A percentile compares a stretch with the other conserved stretches of the same genome.
These are phyloP conservation scores for Porphyra umbilicalis DNA, from an alignment of 31 red algal species.

Conservation along the genomic window DNA sequence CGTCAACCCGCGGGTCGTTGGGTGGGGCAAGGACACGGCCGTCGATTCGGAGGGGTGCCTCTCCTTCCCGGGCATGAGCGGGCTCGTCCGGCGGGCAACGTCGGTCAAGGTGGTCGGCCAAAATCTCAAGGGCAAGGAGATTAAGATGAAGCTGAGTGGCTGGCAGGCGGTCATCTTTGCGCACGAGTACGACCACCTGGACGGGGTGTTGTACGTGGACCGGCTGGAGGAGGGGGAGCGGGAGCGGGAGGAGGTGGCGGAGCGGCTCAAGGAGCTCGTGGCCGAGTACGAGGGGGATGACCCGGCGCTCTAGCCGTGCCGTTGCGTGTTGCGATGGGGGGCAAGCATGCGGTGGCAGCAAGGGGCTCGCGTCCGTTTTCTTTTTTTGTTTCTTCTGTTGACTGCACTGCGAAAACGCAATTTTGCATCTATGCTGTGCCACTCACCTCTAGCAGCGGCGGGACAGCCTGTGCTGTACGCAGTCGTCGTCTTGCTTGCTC, in stretches of 20 bases:
- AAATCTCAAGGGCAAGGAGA: constrained; percentile 76
- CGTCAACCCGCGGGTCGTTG: constrained; percentile 83
- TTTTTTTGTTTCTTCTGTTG: no score
- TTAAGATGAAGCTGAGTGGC: constrained; percentile 70
- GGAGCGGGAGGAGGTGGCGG: constrained; percentile 25
- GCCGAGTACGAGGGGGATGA: constrained; percentile 18
- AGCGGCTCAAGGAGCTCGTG: constrained; percentile 26
- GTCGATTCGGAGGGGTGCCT: constrained; percentile 83
- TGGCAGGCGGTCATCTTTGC: constrained; percentile 91
- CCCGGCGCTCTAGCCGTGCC: neutral
- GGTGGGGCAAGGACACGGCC: constrained; percentile 42
- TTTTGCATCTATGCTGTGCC: no score
- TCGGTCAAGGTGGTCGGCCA: constrained; percentile 91
- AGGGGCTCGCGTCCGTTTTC: no score
- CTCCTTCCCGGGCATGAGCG: constrained; percentile 90
- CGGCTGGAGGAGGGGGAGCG: constrained; percentile 44
- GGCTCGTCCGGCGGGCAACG: constrained; percentile 47
- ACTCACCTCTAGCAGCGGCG: no score
- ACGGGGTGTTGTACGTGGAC: constrained; percentile 85
- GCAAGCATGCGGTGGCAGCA: no score
- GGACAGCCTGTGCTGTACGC: no score
- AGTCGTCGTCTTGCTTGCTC: no score
- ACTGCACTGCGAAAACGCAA: no score
- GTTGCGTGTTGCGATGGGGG: no score
- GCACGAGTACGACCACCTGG: constrained; percentile 98